A percentile compares a stretch with the other conserved stretches of the same genome.
These are phyloP conservation scores for Millerago galiae DNA, from an alignment of 805 yeast genomes.

Conservation along the genomic window DNA sequence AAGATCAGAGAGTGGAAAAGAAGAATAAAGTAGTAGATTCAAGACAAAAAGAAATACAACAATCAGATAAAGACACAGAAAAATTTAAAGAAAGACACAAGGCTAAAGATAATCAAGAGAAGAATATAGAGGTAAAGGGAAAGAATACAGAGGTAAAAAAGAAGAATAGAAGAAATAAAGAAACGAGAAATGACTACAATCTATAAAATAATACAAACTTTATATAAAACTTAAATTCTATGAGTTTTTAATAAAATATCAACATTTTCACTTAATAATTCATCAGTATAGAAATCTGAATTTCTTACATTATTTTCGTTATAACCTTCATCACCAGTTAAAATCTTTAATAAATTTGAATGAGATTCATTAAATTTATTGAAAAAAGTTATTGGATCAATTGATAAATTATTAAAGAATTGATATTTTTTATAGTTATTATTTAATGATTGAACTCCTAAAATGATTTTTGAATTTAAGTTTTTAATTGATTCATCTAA, in stretches of 20 bases:
- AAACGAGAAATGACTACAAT: neutral
- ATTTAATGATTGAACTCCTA: slow-evolving; percentile 45
- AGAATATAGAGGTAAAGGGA: too few species aligned
- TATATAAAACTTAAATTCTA: slow-evolving; percentile 25
- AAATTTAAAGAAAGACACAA: too few species aligned
- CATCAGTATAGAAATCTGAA: slow-evolving; percentile 55
- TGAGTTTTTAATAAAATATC: slow-evolving; percentile 8
- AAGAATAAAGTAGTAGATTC: too few species aligned
- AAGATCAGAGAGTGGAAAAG: neutral
- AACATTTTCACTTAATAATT: slow-evolving; percentile 8
- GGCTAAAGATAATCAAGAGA: too few species aligned
- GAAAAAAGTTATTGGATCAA: slow-evolving; percentile 75
- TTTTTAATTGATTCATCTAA: slow-evolving; percentile 27
- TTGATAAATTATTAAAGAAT: slow-evolving; percentile 80
- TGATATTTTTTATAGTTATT: slow-evolving; percentile 58
- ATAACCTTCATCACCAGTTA: slow-evolving; percentile 85
- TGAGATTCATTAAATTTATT: slow-evolving; percentile 73
- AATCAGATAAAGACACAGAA: too few species aligned
- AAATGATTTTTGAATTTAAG: slow-evolving; percentile 26
- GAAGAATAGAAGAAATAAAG: too few species aligned
- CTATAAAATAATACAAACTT: slow-evolving; percentile 41
- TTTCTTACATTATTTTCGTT: slow-evolving; percentile 85
- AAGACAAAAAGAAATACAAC: too few species aligned
- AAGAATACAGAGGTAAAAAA: too few species aligned
- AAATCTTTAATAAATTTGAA: slow-evolving; percentile 74